Percentiles rank a stretch among this genome's conserved stretches.
Conservation (phyloP, 768 basidiomycete species). For the Tylopilus vinaceipallidus region DNA sequence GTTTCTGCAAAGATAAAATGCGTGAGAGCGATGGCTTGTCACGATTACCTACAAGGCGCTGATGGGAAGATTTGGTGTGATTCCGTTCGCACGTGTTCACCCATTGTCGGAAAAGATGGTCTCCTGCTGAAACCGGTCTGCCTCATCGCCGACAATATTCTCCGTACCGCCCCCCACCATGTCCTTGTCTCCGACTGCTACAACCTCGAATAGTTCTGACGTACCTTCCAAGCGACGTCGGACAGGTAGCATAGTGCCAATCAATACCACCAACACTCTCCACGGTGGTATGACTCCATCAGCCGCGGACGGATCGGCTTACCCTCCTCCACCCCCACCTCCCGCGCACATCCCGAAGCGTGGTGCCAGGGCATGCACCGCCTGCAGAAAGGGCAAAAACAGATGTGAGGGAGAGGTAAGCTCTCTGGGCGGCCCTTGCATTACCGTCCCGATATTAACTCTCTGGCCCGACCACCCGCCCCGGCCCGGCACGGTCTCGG, state of each 20-base stretch:
- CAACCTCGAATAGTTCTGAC: slow-evolving; percentile 56
- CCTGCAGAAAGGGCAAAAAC: slow-evolving; percentile 90
- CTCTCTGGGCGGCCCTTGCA: slow-evolving; percentile 29
- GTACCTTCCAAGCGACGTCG: slow-evolving; percentile 57
- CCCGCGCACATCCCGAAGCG: slow-evolving; percentile 79
- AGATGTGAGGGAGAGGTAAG: slow-evolving; percentile 89
- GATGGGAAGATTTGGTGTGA: background rate
- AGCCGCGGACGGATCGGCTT: slow-evolving; percentile 31
- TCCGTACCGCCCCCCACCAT: slow-evolving; percentile 34
- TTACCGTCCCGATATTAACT: slow-evolving; percentile 46
- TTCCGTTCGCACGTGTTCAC: slow-evolving; percentile 15
- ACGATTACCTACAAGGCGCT: background rate
- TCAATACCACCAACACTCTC: slow-evolving; percentile 8
- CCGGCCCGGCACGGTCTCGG: slow-evolving; percentile 64
- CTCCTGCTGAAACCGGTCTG: slow-evolving; percentile 10
- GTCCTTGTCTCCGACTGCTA: slow-evolving; percentile 66
- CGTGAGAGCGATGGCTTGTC: background rate
- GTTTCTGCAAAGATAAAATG: background rate
- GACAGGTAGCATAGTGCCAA: slow-evolving; percentile 34
- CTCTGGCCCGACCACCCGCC: slow-evolving; percentile 66
- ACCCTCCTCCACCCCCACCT: slow-evolving; percentile 29
- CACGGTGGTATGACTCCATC: slow-evolving; percentile 35
- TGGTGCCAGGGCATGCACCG: slow-evolving; percentile 85
- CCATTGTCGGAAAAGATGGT: slow-evolving; percentile 14
- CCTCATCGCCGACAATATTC: slow-evolving; percentile 18